Percentiles rank a stretch among this genome's conserved stretches.
phyloP scores from a whole-genome alignment of 2,329 filamentous ascomycete species.

The Amauroascus verrucosus region DNA sequence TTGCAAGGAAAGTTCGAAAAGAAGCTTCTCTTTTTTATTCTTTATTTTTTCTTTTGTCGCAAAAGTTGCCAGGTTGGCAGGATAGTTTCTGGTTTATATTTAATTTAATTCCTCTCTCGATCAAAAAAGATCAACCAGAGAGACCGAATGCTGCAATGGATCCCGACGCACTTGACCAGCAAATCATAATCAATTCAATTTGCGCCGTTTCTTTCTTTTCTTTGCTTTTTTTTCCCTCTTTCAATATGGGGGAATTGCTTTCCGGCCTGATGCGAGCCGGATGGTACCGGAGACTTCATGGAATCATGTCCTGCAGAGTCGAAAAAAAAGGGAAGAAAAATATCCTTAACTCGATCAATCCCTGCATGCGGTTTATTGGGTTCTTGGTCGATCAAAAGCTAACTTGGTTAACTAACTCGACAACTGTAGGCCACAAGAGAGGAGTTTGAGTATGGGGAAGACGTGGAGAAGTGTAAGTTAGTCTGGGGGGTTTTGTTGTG shows the following conservation, averaged over 20 bases:
- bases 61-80: background rate
- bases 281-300: background rate
- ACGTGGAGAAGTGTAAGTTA: too few relatives aligned
- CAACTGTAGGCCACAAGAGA: too few relatives aligned
- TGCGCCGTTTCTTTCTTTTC: background rate
- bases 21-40: background rate
- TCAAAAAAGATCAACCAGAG: background rate
- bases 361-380: background rate
- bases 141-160: background rate
- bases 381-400: background rate
- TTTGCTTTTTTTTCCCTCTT: too few relatives aligned
- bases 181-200: background rate
- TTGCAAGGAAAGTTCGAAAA: background rate
- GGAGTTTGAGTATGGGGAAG: too few relatives aligned
- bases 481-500: too few relatives aligned
- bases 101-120: background rate
- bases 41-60: too few relatives aligned
- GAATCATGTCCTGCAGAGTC: conserved; percentile 1
- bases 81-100: background rate
- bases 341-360: background rate
- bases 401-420: too few relatives aligned
- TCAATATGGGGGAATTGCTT: background rate
- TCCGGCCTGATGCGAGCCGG: conserved; percentile 1
- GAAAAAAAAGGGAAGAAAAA: background rate
- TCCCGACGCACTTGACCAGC: background rate